Evolutionary conservation across 177 flowering plant genomes (phyloP), one percentile per base, ranked within the genome.

Genomic region (Vitis hybrid): DNA sequence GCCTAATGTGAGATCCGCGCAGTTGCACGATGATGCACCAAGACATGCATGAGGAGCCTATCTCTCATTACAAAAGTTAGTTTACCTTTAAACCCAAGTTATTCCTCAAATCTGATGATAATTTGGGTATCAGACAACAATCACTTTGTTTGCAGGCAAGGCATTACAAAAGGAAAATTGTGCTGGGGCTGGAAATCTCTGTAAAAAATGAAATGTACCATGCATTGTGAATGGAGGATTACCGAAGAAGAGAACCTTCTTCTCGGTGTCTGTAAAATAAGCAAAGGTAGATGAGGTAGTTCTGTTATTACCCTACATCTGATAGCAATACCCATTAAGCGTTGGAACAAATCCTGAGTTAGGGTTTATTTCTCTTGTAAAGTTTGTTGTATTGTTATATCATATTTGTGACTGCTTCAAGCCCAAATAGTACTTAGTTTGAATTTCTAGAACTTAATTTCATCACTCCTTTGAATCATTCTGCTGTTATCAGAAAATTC

Each of bases 21-120:
- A 74, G 62, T 51, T 81, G 77, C 84, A 82, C 32, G 84, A 80
- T 32, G 78, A 78, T 61, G 72, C 78, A 50, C 55, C 85, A 13
- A 82, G 85, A 70, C 85, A 82, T 73, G 75, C 77, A 19, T 82
- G 65, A 71, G 60, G 1, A 48, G 10, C 19, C 2, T 21, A 4
- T 52, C 15, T 14, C 17, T 23, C 15, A n/a, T 6, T 7, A 17
- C 18, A 10, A 50, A 57, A 64, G 73, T 64, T 52, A 19, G 10
- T 64, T 14, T 23, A 10, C 50, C 23, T 40, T 67, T 52, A 52
- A 34, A 23, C 55, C 0, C 2, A 26, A 30, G 32, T 30, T 30
- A 30, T 30, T 30, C 32, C 32, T 30, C 32, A 30, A 30, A 30
- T 30, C 32, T 30, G 32, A 30, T 4, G 32, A 30, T 30, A 30